phyloP scores from a whole-genome alignment of 371 early-diverging fungal genomes.

The Mortierella sp. region DNA sequence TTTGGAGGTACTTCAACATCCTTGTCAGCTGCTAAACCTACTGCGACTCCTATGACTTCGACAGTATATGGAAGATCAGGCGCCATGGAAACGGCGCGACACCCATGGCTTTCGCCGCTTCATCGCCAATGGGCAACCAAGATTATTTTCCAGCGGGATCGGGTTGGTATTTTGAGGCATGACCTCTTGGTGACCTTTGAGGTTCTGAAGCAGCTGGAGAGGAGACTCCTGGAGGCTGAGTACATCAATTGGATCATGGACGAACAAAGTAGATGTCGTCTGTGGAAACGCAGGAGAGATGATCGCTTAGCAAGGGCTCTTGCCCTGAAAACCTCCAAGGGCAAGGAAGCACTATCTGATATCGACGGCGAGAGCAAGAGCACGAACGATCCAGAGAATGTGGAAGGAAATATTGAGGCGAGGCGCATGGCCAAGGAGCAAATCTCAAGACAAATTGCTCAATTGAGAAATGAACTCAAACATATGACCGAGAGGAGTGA shows the following conservation, averaged over 20 bases:
- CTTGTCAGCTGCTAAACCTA: conserved; percentile 12
- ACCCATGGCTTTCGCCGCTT: conserved; percentile 47
- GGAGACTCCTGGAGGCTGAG: conserved; percentile 66
- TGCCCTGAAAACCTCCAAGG: background rate
- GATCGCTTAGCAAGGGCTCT: background rate
- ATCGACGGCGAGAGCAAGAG: background rate
- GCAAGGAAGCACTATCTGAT: background rate
- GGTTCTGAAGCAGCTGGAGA: conserved; percentile 67
- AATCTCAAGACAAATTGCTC: background rate
- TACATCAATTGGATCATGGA: conserved; percentile 75
- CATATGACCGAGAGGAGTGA: background rate
- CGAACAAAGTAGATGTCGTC: conserved; percentile 60
- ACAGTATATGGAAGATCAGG: background rate
- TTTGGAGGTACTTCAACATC: conserved; percentile 15
- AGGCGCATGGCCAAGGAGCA: background rate
- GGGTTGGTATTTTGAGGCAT: conserved; percentile 69
- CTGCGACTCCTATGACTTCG: background rate
- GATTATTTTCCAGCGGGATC: conserved; percentile 66
- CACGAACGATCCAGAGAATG: background rate
- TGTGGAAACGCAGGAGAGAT: conserved; percentile 36
- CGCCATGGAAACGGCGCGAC: background rate
- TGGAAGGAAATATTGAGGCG: background rate
- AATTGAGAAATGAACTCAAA: conserved; percentile 4
- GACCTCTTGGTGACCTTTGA: conserved; percentile 69
- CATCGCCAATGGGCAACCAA: conserved; percentile 66